Evolutionary conservation across 1,284 basidiomycete species (phyloP), one percentile per base, ranked within the genome.

Genomic region (Schizophyllum commune): DNA sequence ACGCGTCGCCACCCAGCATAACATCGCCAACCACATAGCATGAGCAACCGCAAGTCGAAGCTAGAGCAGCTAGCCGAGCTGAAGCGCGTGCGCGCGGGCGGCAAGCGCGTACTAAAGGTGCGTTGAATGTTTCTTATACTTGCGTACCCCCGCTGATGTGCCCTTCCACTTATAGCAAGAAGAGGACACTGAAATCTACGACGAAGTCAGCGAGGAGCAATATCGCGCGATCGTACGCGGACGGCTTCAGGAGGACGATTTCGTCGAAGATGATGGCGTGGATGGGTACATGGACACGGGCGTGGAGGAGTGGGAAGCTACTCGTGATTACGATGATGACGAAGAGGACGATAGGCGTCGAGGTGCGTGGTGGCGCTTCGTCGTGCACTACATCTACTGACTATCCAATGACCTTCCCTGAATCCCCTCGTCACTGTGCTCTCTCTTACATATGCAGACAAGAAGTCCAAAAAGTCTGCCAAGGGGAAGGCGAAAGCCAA

Each of bases 241-340:
- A 1, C 82, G 97, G 19, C 79, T 97, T n/a, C 89, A 92, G 66
- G 79, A 83, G 67, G 94, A 98, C 69, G 96, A 99, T 74, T 99
- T 99, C 66, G 93, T 97, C 27, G 88, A 92, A 56, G 96, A 99
- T 69, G 97, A 99, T 76, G 95, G 96, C 59, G 84, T 91, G 0
- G 85, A 82, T 20, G 97, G 94, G 11, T 99, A 99, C 71, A 88
- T 92, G 69, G 97, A 99, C 75, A 92, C 97, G 69, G 97, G 97
- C 4, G 88, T 93, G 83, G 96, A 98, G 66, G 95, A 96, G 68
- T 98, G 93, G 88, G 83, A 82, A 52, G 79, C 77, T 15, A 75
- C 77, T 27, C 77, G 79, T 55, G 76, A 79, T 1, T 78, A 79
- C 47, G 76, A 82, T 20, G 70, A 71, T 15, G 66, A 68, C 20